phyloP scores from a whole-genome alignment of 345 rosid species.

The Populus ilicifolia region DNA sequence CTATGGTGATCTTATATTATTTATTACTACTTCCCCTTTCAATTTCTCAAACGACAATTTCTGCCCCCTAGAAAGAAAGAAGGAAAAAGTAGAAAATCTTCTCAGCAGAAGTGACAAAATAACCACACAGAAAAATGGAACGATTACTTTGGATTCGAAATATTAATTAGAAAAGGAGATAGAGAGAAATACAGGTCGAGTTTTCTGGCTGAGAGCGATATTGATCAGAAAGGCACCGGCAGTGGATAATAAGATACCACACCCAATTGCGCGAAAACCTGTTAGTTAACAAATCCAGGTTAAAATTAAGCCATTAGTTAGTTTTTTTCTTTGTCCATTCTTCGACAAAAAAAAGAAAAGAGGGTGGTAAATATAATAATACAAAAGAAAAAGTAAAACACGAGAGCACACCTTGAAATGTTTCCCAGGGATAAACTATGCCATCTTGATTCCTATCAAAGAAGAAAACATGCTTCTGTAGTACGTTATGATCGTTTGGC shows the following conservation, averaged over 20 bases:
- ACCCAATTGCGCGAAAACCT: conserved; percentile 69
- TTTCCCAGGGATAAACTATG: conserved; percentile 71
- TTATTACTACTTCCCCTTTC: background rate
- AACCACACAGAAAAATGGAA: background rate
- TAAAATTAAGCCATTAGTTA: background rate
- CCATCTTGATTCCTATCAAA: conserved; percentile 81
- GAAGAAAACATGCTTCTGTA: conserved; percentile 77
- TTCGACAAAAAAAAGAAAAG: background rate
- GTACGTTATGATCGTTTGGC: conserved; percentile 32
- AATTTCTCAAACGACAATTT: background rate
- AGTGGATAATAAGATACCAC: conserved; percentile 35
- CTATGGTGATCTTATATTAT: background rate
- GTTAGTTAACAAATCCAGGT: background rate
- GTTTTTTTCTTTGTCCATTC: no score
- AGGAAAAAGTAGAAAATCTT: no score
- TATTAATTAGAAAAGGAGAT: background rate
- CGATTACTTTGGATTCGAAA: background rate
- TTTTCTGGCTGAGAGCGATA: conserved; percentile 44
- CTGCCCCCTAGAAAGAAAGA: no score
- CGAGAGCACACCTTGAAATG: conserved; percentile 44
- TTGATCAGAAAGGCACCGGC: conserved; percentile 39
- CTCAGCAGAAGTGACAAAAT: no score
- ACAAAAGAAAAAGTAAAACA: background rate
- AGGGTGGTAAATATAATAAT: background rate
- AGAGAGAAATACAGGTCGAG: conserved; percentile 47